Evolutionary conservation across 1,284 basidiomycete genomes (phyloP), one percentile per base, ranked within the genome.

Genomic region (Spongispora temasekensis): DNA sequence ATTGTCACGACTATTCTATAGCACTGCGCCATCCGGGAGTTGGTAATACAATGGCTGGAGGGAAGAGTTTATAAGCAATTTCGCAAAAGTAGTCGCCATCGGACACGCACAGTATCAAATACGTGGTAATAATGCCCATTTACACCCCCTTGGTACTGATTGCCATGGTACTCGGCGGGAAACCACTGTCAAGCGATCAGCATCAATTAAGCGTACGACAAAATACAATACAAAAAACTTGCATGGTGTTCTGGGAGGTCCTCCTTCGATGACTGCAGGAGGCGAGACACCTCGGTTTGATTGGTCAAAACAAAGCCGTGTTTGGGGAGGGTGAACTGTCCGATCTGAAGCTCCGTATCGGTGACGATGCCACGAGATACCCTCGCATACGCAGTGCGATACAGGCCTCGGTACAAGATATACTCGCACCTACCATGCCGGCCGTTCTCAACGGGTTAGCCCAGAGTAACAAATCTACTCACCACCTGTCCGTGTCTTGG

Each of bases 391-490:
- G 85, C 81, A 3, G 92, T 90, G 27, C 92, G 83, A 77, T 94
- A 91, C 31, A 95, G 69, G 2, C 90, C 90, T 21, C 93, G 84
- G 74, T 93, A 96, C 27, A 93, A 78, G 53, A 96, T 91, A 69
- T 95, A 95, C 79, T 95, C 90, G 76, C 94, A 95, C 90, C 91
- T 90, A 59, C n/a, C n/a, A n/a, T 17, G n/a, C 58, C 30, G 1
- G 34, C 12, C 23, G 3, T 0, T 15, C 31, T 57, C 27, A 59
- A 30, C 40, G 23, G 1, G 12, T 3, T 10, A 30, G 19, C 4
- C 4, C 4, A 27, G 12, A 52, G n/a, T 17, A 52, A 32, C 0
- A 48, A 59, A 19, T 21, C 10, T 19, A 71, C 80, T 61, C 64
- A 89, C 91, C 91, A 93, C 62, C 91, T 79, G 67, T 91, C 89